phyloP scores from a whole-genome alignment of 1,139 yeast species.

The Zygotorulaspora mrakii region DNA sequence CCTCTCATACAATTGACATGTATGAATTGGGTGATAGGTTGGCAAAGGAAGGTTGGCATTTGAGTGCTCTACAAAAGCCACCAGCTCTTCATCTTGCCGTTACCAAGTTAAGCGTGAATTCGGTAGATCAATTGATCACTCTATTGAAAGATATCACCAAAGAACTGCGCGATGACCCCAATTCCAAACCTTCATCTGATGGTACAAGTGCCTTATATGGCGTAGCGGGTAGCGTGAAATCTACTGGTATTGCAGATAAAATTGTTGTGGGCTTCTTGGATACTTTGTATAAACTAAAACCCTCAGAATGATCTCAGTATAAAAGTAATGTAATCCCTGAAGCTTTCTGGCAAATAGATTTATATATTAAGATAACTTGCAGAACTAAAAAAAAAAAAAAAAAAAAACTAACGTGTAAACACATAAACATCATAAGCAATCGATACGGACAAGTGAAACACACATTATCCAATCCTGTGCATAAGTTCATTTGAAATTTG shows the following conservation, averaged over 20 bases:
- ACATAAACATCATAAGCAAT: not conserved
- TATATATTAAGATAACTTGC: not conserved
- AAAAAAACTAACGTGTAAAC: not conserved
- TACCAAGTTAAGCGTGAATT: slow-evolving; percentile 64
- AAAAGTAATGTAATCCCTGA: too few relatives aligned
- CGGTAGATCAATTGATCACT: slow-evolving; percentile 56
- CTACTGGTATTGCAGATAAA: slow-evolving; percentile 80
- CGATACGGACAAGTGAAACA: not conserved
- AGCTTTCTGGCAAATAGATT: too few relatives aligned
- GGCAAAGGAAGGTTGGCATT: slow-evolving; percentile 78
- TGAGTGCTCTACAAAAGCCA: slow-evolving; percentile 81
- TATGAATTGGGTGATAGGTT: slow-evolving; percentile 74
- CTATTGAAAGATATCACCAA: slow-evolving; percentile 52
- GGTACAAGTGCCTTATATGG: slow-evolving; percentile 86
- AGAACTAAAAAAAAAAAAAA: too few relatives aligned
- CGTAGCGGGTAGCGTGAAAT: slow-evolving; percentile 84
- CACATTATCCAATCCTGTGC: too few relatives aligned
- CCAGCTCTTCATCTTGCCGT: slow-evolving; percentile 88
- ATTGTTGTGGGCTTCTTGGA: slow-evolving; percentile 79
- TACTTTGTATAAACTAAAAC: slow-evolving; percentile 46
- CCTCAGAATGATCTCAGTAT: slow-evolving; percentile 10
- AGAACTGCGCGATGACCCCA: slow-evolving; percentile 41
- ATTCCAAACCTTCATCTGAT: slow-evolving; percentile 41
- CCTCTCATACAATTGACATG: slow-evolving; percentile 54
- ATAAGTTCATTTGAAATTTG: not conserved